Base-by-base conservation (phyloP, 768 basidiomycete species). In the Russula emetica region DNA sequence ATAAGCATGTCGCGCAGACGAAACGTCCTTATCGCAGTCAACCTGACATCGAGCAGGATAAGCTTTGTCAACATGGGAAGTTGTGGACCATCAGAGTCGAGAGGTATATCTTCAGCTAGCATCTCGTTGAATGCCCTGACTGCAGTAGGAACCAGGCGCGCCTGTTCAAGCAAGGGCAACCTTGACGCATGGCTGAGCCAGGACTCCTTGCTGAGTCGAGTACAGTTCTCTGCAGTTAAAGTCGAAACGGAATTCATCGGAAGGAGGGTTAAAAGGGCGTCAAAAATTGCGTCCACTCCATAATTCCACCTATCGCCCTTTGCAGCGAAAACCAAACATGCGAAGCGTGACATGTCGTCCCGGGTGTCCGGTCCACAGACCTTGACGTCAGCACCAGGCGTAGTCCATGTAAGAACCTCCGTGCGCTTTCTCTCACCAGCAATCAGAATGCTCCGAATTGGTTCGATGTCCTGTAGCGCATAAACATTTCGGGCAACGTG, bases 361-460 rank as follows among this genome's bases (percentile, higher is more conserved):
- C 13, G 5, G 5, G 16, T 7, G 16, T 5, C 0, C n/a, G 5
- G 22, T 14, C 20, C 26, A 4, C 0, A 0, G 5, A 32, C 8
- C 2, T 32, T 2, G 13, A 44, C 9, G 22, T 52, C 55, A 6
- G 6, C 28, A 42, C 24, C 60, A 13, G 64, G 60, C 20, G 24
- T 13, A 10, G 44, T 13, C 63, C 63, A 61, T 9, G 59, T 30
- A 9, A 50, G 13, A 1, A 61, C 18, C 11, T 52, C 16, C 18
- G 14, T 18, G 18, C 0, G 8, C 14, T 0, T 7, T 5, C 2
- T 24, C 18, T 7, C 4, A 16, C 16, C 40, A 7, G 3, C 8
- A 32, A 57, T 16, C 11, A 45, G 5, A 16, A 62, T 1, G 30
- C 60, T 64, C 42, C n/a, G 57, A 20, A 67, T 22, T 24, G 63